Percentiles rank a stretch among this genome's conserved stretches.
phyloP scores from a whole-genome alignment of 768 basidiomycete genomes.

The Auricularia cornea region DNA sequence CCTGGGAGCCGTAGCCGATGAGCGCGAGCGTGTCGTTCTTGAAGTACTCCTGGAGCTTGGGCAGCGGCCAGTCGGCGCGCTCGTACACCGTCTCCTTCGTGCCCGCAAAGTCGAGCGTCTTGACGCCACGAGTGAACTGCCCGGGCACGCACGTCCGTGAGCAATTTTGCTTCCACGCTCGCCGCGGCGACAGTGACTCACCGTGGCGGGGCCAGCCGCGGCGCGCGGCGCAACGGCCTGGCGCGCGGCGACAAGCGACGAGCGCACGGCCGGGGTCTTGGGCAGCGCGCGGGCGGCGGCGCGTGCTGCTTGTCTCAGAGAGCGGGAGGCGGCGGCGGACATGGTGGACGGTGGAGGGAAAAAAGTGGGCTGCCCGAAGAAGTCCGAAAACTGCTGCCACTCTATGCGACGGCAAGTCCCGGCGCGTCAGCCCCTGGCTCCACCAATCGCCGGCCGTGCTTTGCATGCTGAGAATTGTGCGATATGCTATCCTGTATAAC shows the following conservation, averaged over 20 bases:
- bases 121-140: constrained; percentile 66
- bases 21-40: constrained; percentile 98
- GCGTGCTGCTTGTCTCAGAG: neutral
- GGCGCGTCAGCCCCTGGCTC: too few species aligned
- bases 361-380: neutral
- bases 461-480: too few species aligned
- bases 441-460: too few species aligned
- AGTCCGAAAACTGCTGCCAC: too few species aligned
- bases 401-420: too few species aligned
- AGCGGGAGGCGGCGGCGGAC: neutral
- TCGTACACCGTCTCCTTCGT: constrained; percentile 91
- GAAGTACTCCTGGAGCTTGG: constrained; percentile 99
- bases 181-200: neutral
- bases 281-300: neutral
- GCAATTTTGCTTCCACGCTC: too few species aligned
- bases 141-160: neutral
- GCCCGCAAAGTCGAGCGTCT: constrained; percentile 95
- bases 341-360: neutral
- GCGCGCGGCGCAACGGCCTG: neutral
- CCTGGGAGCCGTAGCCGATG: constrained; percentile 98
- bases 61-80: constrained; percentile 93
- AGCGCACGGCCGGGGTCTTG: neutral
- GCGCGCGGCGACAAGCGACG: neutral
- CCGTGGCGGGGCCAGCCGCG: neutral
- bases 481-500: too few species aligned